Conservation (phyloP, 2,329 filamentous ascomycete genomes). For the Fusarium buxicola region DNA sequence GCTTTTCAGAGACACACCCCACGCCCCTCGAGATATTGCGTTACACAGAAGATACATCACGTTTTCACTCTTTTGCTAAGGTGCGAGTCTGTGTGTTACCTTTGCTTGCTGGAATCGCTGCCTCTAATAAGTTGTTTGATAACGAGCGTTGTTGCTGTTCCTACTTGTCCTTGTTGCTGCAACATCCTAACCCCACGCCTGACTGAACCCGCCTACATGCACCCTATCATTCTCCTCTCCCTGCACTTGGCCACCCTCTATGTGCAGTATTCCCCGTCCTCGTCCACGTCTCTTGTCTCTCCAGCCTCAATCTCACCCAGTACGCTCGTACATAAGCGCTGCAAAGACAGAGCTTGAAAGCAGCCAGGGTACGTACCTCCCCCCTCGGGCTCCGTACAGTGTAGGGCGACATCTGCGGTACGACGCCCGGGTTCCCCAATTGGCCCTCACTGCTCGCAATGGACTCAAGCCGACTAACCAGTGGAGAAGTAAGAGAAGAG, state of each 20-base stretch:
- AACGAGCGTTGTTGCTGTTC: constrained; percentile 7
- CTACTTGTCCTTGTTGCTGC: not conserved
- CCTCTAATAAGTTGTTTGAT: constrained; percentile 20
- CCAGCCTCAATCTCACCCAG: not conserved
- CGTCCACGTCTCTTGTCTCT: constrained; percentile 7
- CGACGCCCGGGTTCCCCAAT: constrained; percentile 21
- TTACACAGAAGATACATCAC: constrained; percentile 14
- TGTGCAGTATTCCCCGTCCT: not conserved
- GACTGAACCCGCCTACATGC: not conserved
- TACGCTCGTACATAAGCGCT: not conserved
- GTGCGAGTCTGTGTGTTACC: constrained; percentile 16
- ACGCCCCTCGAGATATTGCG: constrained; percentile 31
- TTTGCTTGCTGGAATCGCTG: constrained; percentile 12
- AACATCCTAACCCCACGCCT: constrained; percentile 25
- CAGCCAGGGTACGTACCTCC: constrained; percentile 14
- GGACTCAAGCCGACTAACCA: constrained; percentile 29
- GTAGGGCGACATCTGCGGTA: constrained; percentile 14
- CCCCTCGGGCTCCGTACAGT: constrained; percentile 27
- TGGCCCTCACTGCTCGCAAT: constrained; percentile 10
- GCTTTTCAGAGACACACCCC: constrained; percentile 38
- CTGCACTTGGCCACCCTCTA: not conserved
- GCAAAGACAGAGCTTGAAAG: constrained; percentile 8
- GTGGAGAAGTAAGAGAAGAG: constrained; percentile 19
- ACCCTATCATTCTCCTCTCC: constrained; percentile 1
- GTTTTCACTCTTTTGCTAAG: constrained; percentile 25